phyloP scores from a whole-genome alignment of 306 rosid genomes.

The Begonia masoniana region DNA sequence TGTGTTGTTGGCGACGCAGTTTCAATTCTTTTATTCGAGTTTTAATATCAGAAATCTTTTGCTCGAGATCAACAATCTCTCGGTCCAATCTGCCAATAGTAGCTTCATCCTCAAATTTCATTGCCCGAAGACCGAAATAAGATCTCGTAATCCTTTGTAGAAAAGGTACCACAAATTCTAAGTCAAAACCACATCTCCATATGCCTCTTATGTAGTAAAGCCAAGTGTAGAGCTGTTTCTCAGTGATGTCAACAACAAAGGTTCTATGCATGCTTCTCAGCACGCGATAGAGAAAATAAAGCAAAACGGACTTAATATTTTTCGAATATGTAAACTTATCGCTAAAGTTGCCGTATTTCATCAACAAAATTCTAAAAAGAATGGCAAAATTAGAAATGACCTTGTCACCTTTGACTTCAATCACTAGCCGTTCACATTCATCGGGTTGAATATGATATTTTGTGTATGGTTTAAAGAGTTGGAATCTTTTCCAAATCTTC shows the following conservation, averaged over 20 bases:
- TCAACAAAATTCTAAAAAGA: too few relatives aligned
- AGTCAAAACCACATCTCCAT: not conserved
- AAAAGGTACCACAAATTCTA: too few relatives aligned
- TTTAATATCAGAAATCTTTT: not conserved
- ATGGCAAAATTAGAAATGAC: not conserved
- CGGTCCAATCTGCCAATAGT: not conserved
- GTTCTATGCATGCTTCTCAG: not conserved
- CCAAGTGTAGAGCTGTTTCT: not conserved
- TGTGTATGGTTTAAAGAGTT: not conserved
- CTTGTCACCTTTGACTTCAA: not conserved
- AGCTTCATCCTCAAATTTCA: not conserved
- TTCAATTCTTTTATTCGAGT: too few relatives aligned
- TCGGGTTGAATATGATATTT: too few relatives aligned
- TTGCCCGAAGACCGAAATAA: not conserved
- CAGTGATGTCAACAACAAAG: not conserved
- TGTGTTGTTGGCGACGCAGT: too few relatives aligned
- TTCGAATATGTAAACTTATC: too few relatives aligned
- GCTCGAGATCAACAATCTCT: not conserved
- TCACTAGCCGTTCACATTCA: not conserved
- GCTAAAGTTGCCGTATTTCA: not conserved
- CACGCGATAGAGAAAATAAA: not conserved
- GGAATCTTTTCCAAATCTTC: not conserved
- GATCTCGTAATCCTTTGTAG: not conserved
- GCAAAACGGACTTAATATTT: not conserved
- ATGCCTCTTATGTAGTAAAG: too few relatives aligned